These are phyloP conservation scores for Flammula alnicola DNA, from an alignment of 1,284 basidiomycete genomes.

Conservation along the genomic window DNA sequence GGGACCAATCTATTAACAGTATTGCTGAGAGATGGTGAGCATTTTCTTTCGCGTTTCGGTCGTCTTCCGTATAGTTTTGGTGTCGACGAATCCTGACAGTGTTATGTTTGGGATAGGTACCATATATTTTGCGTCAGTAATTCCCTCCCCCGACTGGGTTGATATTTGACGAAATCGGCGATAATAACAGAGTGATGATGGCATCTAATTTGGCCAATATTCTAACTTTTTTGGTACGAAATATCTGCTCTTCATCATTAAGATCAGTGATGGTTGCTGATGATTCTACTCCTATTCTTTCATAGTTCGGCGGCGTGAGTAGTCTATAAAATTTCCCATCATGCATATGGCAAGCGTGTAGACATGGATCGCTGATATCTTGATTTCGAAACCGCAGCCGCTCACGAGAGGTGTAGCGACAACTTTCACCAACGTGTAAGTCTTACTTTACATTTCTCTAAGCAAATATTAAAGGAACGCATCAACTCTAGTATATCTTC, in stretches of 20 bases:
- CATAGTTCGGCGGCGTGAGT: slow-evolving; percentile 33
- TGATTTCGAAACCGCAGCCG: slow-evolving; percentile 25
- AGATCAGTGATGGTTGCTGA: not conserved
- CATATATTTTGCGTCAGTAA: slow-evolving; percentile 40
- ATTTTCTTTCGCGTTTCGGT: too few relatives aligned
- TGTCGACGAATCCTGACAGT: not conserved
- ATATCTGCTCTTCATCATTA: not conserved
- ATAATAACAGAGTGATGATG: slow-evolving; percentile 36
- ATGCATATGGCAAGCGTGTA: not conserved
- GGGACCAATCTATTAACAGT: slow-evolving; percentile 33
- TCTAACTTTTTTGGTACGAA: slow-evolving; percentile 36
- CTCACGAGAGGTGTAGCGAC: slow-evolving; percentile 37
- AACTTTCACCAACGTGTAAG: slow-evolving; percentile 42
- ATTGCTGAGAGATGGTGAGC: slow-evolving; percentile 39
- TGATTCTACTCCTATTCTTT: not conserved
- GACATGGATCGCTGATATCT: not conserved
- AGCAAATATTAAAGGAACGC: too few relatives aligned
- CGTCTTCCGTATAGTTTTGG: too few relatives aligned
- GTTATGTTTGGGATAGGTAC: slow-evolving; percentile 29
- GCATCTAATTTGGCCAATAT: slow-evolving; percentile 40
- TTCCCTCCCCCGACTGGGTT: not conserved
- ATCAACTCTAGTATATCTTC: slow-evolving; percentile 42
- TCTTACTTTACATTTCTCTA: not conserved
- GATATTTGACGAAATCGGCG: not conserved
- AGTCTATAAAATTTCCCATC: not conserved